phyloP scores from a whole-genome alignment of 2,329 filamentous ascomycete genomes.

The Tolypocladium tropicale region DNA sequence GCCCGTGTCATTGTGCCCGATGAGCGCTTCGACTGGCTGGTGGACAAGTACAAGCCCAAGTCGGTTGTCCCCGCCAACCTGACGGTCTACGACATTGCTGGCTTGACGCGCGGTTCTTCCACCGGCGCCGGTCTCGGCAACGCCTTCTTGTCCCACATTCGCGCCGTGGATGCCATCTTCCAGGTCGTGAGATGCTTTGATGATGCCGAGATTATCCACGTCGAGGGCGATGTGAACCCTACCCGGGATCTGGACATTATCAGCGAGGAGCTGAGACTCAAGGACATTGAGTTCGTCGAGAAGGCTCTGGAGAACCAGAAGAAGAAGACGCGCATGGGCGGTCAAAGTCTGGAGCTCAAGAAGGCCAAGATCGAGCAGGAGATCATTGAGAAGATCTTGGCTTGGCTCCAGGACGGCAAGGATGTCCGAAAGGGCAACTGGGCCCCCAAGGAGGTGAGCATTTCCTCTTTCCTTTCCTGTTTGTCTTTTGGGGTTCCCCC shows the following conservation, averaged over 20 bases:
- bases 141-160: conserved; percentile 95
- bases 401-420: conserved; percentile 76
- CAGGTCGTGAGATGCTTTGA: conserved; percentile 96
- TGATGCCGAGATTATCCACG: conserved; percentile 98
- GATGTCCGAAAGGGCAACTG: conserved; percentile 88
- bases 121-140: conserved; percentile 97
- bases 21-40: conserved; percentile 91
- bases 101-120: conserved; percentile 88
- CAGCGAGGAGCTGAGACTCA: conserved; percentile 88
- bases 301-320: conserved; percentile 85
- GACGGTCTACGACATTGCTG: conserved; percentile 97
- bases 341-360: conserved; percentile 95
- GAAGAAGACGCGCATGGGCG: conserved; percentile 92
- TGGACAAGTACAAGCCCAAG: conserved; percentile 95
- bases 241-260: conserved; percentile 93
- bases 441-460: conserved; percentile 86
- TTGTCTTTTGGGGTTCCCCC: conserved; percentile 5
- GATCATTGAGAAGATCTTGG: conserved; percentile 81
- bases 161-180: conserved; percentile 96
- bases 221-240: conserved; percentile 97
- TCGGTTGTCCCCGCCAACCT: conserved; percentile 93
- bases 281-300: conserved; percentile 97
- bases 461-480: conserved; percentile 9
- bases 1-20: conserved; percentile 95
- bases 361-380: conserved; percentile 92